phyloP scores from a whole-genome alignment of 140 eudicot genomes.

The Cichorium intybus region DNA sequence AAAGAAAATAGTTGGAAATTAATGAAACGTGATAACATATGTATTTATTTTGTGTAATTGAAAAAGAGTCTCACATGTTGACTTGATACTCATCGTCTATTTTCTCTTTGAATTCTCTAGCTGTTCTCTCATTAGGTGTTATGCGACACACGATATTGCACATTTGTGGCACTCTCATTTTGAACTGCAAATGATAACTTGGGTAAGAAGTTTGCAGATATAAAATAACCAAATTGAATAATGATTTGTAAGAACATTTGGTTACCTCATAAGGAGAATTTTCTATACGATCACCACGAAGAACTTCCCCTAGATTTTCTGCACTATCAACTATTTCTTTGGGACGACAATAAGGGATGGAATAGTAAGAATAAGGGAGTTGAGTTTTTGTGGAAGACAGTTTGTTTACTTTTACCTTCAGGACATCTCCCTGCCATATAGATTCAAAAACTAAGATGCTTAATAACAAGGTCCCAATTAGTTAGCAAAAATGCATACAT shows the following conservation, averaged over 20 bases:
- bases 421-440: constrained; percentile 32
- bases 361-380: constrained; percentile 50
- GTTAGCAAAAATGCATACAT: not conserved
- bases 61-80: constrained; percentile 35
- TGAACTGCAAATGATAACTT: constrained; percentile 40
- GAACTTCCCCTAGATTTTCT: constrained; percentile 54
- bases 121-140: constrained; percentile 35
- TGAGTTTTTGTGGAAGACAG: constrained; percentile 58
- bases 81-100: constrained; percentile 57
- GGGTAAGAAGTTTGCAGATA: not conserved
- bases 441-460: not conserved
- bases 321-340: constrained; percentile 38
- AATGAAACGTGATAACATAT: not conserved
- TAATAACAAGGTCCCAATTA: not conserved
- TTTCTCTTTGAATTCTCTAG: constrained; percentile 43
- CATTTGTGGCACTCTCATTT: constrained; percentile 42
- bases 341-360: constrained; percentile 50
- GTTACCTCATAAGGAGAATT: constrained; percentile 54
- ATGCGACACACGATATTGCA: constrained; percentile 47
- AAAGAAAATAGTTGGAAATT: not conserved
- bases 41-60: not conserved
- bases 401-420: constrained; percentile 43
- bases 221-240: not conserved
- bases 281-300: constrained; percentile 54
- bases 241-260: not conserved